Conservation (phyloP, 169 alveolate genomes). For the Plasmodium fragile region DNA sequence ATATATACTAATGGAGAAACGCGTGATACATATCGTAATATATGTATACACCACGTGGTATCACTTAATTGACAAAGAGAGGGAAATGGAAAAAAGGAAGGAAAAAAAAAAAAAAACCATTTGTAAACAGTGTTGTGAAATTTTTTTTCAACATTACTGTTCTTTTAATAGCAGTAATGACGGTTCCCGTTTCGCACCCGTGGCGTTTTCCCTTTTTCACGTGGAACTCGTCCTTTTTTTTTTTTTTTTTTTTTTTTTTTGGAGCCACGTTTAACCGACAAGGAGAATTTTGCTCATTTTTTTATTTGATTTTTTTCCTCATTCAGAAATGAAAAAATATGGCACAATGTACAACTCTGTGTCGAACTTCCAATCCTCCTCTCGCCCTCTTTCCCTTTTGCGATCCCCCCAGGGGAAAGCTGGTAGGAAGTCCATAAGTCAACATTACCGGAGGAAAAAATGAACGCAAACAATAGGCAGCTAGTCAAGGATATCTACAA, state of each 20-base stretch:
- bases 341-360: neutral
- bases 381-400: neutral
- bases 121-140: neutral
- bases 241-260: neutral
- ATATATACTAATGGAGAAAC: neutral
- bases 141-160: neutral
- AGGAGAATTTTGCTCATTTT: neutral
- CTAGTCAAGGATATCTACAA: slow-evolving; percentile 62
- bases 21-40: neutral
- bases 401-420: neutral
- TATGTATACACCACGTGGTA: neutral
- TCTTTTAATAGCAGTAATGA: neutral
- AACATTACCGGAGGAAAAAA: neutral
- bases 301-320: neutral
- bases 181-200: neutral
- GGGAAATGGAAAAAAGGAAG: neutral
- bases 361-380: neutral
- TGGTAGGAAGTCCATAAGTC: neutral
- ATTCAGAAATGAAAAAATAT: slow-evolving; percentile 12
- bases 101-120: neutral
- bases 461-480: slow-evolving; percentile 31
- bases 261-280: neutral
- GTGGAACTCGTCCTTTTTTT: neutral
- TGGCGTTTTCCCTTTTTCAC: slow-evolving; percentile 4
- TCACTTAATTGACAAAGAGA: neutral